Percentiles rank a stretch among this genome's conserved stretches.
phyloP scores from a whole-genome alignment of 352 stramenopile species.

The Pythium insidiosum region DNA sequence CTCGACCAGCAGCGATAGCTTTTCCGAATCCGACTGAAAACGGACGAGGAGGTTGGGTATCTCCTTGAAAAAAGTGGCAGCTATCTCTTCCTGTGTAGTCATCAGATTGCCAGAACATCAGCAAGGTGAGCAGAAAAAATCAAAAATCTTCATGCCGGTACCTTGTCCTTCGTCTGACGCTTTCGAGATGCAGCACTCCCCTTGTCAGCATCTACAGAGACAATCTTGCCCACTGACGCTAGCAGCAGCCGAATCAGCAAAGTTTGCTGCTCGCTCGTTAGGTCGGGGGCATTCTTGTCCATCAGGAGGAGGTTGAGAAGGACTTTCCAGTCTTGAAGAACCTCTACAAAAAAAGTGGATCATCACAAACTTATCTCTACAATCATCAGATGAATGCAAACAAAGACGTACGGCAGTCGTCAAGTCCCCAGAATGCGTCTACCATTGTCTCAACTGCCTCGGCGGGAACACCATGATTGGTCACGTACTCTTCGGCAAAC shows the following conservation, averaged over 20 bases:
- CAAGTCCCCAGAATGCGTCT: constrained; percentile 77
- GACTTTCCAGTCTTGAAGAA: constrained; percentile 74
- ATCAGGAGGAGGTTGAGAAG: constrained; percentile 64
- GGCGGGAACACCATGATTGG: constrained; percentile 49
- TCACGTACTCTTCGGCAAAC: constrained; percentile 82
- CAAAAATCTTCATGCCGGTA: too few species aligned
- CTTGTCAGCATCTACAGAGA: constrained; percentile 20
- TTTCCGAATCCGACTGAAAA: constrained; percentile 77
- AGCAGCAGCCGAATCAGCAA: constrained; percentile 71
- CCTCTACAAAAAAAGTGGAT: constrained; percentile 36
- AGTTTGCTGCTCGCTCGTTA: constrained; percentile 74
- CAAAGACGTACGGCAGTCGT: constrained; percentile 71
- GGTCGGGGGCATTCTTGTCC: constrained; percentile 74
- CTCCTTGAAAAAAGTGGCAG: constrained; percentile 72
- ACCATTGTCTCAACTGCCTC: constrained; percentile 68
- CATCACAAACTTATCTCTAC: constrained; percentile 6
- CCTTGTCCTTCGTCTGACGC: constrained; percentile 37
- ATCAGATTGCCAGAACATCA: too few species aligned
- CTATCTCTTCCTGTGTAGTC: constrained; percentile 76
- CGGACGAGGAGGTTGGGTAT: constrained; percentile 64
- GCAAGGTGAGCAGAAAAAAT: too few species aligned
- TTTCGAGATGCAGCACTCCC: constrained; percentile 36
- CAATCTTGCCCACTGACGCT: constrained; percentile 55
- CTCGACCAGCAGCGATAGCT: constrained; percentile 64
- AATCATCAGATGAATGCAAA: background rate